These are phyloP conservation scores for Neofusicoccum laricinum DNA, from an alignment of 2,329 filamentous ascomycete species.

Conservation along the genomic window DNA sequence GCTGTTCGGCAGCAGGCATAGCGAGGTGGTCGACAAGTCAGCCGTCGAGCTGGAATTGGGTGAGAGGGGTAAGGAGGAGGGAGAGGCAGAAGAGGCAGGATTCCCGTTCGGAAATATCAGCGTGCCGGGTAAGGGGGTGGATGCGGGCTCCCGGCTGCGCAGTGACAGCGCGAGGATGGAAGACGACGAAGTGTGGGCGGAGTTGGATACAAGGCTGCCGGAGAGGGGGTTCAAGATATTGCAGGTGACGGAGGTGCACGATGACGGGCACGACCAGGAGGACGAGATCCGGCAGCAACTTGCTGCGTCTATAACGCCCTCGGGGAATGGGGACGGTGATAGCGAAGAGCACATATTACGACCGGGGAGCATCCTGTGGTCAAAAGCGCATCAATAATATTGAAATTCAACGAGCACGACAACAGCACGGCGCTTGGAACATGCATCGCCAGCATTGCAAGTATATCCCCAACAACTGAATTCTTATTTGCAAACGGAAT, in stretches of 20 bases:
- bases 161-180: background rate
- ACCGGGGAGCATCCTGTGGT: background rate
- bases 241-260: background rate
- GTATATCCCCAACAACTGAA: no score
- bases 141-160: background rate
- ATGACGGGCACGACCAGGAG: background rate
- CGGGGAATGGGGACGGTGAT: background rate
- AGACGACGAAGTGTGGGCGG: background rate
- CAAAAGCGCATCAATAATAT: background rate
- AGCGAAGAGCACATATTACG: background rate
- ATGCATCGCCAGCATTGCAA: no score
- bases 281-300: background rate
- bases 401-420: background rate
- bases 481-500: no score
- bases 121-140: background rate
- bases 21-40: background rate
- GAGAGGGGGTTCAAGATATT: background rate
- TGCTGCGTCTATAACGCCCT: background rate
- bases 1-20: constrained; percentile 22
- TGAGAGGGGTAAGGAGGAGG: background rate
- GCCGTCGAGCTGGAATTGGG: background rate
- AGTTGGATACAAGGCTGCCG: background rate
- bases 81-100: background rate
- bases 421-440: no score
- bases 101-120: constrained; percentile 13